phyloP scores from a whole-genome alignment of 2,329 filamentous ascomycete species.

The Alternaria hordeiaustralica region DNA sequence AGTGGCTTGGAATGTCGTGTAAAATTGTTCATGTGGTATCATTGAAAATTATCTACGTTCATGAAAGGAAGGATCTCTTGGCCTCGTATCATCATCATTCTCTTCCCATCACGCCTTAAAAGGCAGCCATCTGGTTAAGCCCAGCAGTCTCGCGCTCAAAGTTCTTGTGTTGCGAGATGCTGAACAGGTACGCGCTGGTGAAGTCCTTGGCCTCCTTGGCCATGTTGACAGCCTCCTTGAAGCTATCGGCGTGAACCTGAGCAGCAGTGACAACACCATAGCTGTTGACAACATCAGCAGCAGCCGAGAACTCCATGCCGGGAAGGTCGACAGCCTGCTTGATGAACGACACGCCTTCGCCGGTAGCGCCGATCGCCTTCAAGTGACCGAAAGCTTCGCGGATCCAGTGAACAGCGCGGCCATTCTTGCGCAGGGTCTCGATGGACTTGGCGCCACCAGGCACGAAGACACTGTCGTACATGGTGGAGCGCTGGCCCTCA shows the following conservation, averaged over 20 bases:
- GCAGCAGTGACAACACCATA: conserved; percentile 79
- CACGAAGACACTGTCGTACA: conserved; percentile 82
- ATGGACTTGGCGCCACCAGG: conserved; percentile 73
- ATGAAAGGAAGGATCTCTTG: neutral
- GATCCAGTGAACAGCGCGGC: conserved; percentile 77
- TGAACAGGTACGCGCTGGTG: conserved; percentile 71
- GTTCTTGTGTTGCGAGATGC: conserved; percentile 75
- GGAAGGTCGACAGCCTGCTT: conserved; percentile 55
- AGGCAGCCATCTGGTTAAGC: conserved; percentile 70
- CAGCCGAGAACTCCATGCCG: conserved; percentile 58
- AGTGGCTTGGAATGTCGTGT: neutral
- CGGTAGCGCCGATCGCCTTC: conserved; percentile 78
- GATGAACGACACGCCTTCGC: conserved; percentile 72
- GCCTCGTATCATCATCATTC: neutral
- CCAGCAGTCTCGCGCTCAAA: conserved; percentile 78
- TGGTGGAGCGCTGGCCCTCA: conserved; percentile 77
- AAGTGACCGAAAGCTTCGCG: conserved; percentile 82
- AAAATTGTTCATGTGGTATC: neutral
- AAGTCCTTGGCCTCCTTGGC: conserved; percentile 73
- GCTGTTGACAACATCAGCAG: conserved; percentile 64
- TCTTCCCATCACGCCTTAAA: conserved; percentile 53
- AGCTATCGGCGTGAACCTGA: conserved; percentile 59
- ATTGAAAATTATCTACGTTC: conserved; percentile 1
- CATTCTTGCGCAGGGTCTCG: conserved; percentile 69
- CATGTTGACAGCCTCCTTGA: conserved; percentile 68